Conservation (phyloP, 2,329 filamentous ascomycete species). For the Fusarium ramigenum region DNA sequence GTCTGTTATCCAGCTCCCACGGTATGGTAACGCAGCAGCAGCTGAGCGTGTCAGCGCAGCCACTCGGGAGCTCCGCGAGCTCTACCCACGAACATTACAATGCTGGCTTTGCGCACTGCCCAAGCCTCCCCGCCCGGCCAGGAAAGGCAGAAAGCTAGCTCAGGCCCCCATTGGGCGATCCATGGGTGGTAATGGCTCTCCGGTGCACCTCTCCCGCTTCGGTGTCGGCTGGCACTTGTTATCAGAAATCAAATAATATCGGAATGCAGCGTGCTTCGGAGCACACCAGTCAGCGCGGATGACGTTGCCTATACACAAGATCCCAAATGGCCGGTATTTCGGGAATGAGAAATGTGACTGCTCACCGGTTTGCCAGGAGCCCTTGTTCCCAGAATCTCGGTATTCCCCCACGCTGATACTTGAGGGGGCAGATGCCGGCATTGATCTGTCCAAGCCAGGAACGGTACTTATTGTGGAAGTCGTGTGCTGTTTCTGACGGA, state of each 20-base stretch:
- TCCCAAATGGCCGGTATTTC: slow-evolving; percentile 32
- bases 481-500: neutral
- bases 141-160: neutral
- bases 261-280: neutral
- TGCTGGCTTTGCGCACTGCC: slow-evolving; percentile 2
- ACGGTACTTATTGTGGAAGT: neutral
- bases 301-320: slow-evolving; percentile 6
- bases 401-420: slow-evolving; percentile 30
- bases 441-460: slow-evolving; percentile 4
- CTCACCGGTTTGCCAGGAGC: slow-evolving; percentile 37
- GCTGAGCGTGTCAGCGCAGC: neutral
- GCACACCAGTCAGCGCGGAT: slow-evolving; percentile 17
- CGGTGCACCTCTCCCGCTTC: slow-evolving; percentile 11
- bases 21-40: slow-evolving; percentile 21
- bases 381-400: slow-evolving; percentile 33
- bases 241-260: slow-evolving; percentile 28
- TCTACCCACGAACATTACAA: slow-evolving; percentile 2
- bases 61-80: slow-evolving; percentile 31
- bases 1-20: neutral
- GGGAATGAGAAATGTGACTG: slow-evolving; percentile 31
- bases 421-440: slow-evolving; percentile 16
- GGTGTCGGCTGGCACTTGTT: slow-evolving; percentile 11
- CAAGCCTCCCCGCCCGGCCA: neutral
- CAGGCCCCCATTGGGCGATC: slow-evolving; percentile 1
- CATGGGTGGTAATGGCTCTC: neutral